phyloP scores from a whole-genome alignment of 768 basidiomycete genomes.

The Mycena floridula region DNA sequence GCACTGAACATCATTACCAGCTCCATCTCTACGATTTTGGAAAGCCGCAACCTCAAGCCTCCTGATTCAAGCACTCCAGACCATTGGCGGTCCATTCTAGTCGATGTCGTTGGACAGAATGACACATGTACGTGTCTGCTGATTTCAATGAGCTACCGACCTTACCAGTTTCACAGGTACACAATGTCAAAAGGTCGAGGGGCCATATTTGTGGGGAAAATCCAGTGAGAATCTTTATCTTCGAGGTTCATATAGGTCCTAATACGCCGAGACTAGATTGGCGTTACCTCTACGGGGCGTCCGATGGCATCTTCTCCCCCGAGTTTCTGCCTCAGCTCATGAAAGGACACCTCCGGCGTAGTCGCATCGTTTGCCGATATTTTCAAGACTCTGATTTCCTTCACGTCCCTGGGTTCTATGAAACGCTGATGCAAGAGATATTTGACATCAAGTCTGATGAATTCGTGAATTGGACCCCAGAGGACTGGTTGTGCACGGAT shows the following conservation, averaged over 20 bases:
- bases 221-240: neutral
- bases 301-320: neutral
- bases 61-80: no score
- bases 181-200: neutral
- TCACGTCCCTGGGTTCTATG: neutral
- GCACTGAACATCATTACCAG: no score
- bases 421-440: neutral
- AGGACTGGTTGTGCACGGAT: neutral
- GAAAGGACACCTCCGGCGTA: neutral
- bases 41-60: no score
- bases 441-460: neutral
- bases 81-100: no score
- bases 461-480: neutral
- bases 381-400: no score
- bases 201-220: neutral
- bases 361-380: no score
- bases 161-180: neutral
- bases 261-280: neutral
- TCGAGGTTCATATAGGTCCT: no score
- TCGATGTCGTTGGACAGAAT: neutral
- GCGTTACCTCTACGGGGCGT: neutral
- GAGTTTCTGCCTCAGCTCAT: neutral
- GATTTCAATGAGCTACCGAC: neutral
- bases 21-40: no score
- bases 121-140: neutral